Evolutionary conservation across 2,329 filamentous ascomycete species (phyloP), one percentile per base, ranked within the genome.

Genomic region (Sordariomycetes sp.): DNA sequence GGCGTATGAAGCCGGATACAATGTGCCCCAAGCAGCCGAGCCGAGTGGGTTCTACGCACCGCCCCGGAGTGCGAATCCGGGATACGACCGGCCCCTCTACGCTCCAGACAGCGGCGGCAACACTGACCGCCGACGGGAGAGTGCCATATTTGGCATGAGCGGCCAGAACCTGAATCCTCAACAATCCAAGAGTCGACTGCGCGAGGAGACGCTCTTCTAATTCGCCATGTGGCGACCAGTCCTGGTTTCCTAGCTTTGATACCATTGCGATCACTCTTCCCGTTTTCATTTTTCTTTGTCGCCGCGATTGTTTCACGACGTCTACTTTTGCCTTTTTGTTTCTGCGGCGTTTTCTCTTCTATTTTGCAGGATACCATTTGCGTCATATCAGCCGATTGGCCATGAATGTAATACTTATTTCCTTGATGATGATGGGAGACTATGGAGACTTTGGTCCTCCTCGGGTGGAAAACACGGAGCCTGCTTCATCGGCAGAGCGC

Each of bases 121-220:
- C 46, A 40, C 28, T 24, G 53, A 20, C 43, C 59, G 55, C 65
- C 75, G 81, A 54, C 77, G 83, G 55, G 83, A 87, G 69, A 87
- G 84, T 64, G 73, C 76, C 53, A 81, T 86, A 68, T 81, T 84
- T 60, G 76, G 78, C 66, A 74, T 79, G 65, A 74, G 78, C 59
- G 72, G 72, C 58, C 53, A 28, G 18, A 58, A 43, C 32, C 48
- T 58, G 34, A 58, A 35, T 25, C 51, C 58, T 40, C 79, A 81
- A 62, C 70, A 71, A 46, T 79, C 77, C 0, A 79, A 76, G 65
- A 81, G 78, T 62, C 79, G 79, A 12, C 70, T 82, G 37, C 73
- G 79, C 43, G 79, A 83, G 61, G 79, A 82, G 66, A 74, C 74
- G n/a, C 75, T 73, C 63, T 78, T 51, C 20, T 57, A 35, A 57